Evolutionary conservation across 2,329 filamentous ascomycete genomes (phyloP).

Genomic region (Tolypocladium nubicola): DNA sequence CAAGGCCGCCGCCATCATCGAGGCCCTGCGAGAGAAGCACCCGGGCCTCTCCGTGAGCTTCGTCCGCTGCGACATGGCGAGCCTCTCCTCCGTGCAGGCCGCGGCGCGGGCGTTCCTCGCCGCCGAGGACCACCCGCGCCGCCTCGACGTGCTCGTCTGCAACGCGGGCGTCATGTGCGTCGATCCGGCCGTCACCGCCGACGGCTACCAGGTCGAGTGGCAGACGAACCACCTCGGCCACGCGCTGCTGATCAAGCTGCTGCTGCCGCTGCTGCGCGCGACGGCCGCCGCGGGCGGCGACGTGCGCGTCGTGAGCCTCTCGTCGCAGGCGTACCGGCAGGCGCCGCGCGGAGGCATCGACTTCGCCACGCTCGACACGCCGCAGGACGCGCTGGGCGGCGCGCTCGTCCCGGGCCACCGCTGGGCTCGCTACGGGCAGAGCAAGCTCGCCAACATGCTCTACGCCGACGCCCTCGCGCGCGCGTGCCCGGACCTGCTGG

Average conservation of each 20-base stretch:
- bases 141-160: conserved; percentile 29
- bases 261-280: conserved; percentile 13
- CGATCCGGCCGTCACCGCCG: conserved; percentile 20
- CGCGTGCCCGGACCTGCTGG: conserved; percentile 28
- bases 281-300: conserved; percentile 5
- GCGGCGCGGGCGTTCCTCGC: conserved; percentile 29
- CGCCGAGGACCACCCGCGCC: conserved; percentile 13
- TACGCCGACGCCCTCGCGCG: conserved; percentile 33
- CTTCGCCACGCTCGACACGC: conserved; percentile 7
- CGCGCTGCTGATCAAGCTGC: conserved; percentile 22
- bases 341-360: conserved; percentile 16
- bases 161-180: conserved; percentile 19
- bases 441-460: conserved; percentile 38
- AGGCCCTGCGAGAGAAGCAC: conserved; percentile 12
- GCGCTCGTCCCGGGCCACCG: conserved; percentile 10
- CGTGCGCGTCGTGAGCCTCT: conserved; percentile 14
- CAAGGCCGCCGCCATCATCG: conserved; percentile 31
- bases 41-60: conserved; percentile 11
- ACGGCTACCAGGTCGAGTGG: conserved; percentile 25
- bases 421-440: conserved; percentile 37
- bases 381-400: background rate
- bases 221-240: conserved; percentile 24
- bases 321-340: conserved; percentile 14
- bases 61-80: conserved; percentile 37
- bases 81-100: conserved; percentile 33